These are phyloP conservation scores for Colletotrichum echinochloae DNA, from an alignment of 2,329 filamentous ascomycete species.

Conservation along the genomic window DNA sequence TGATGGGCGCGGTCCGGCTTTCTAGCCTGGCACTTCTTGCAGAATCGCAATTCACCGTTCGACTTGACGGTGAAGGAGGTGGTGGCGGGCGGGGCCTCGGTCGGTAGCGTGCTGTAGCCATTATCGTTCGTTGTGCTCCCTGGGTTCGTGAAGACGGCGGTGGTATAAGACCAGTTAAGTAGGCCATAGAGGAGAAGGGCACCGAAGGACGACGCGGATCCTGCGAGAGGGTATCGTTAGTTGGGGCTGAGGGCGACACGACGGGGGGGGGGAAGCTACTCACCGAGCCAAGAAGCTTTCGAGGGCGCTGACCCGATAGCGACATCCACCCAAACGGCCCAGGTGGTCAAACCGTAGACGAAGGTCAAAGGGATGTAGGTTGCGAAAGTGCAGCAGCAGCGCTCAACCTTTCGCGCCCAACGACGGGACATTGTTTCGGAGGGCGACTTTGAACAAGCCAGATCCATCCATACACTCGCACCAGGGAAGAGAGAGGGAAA, in stretches of 20 bases:
- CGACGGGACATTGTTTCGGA: constrained; percentile 66
- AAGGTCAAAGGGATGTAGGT: constrained; percentile 90
- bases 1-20: constrained; percentile 98
- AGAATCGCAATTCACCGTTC: constrained; percentile 87
- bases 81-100: constrained; percentile 69
- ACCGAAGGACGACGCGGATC: constrained; percentile 67
- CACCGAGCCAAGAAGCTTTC: constrained; percentile 69
- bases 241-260: constrained; percentile 37
- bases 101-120: constrained; percentile 85
- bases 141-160: constrained; percentile 92
- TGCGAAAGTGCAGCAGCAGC: constrained; percentile 82
- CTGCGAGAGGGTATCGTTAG: constrained; percentile 51
- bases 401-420: constrained; percentile 79
- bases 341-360: constrained; percentile 90
- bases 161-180: constrained; percentile 90
- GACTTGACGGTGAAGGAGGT: constrained; percentile 93
- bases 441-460: constrained; percentile 31
- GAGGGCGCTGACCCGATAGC: constrained; percentile 73
- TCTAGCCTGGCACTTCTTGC: constrained; percentile 95
- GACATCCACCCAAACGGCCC: constrained; percentile 90
- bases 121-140: constrained; percentile 75
- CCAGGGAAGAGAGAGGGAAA: constrained; percentile 15
- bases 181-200: constrained; percentile 80
- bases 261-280: constrained; percentile 41
- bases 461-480: constrained; percentile 41